phyloP scores from a whole-genome alignment of 192 early-diverging fungal species.

The Umbelopsis isabellina region DNA sequence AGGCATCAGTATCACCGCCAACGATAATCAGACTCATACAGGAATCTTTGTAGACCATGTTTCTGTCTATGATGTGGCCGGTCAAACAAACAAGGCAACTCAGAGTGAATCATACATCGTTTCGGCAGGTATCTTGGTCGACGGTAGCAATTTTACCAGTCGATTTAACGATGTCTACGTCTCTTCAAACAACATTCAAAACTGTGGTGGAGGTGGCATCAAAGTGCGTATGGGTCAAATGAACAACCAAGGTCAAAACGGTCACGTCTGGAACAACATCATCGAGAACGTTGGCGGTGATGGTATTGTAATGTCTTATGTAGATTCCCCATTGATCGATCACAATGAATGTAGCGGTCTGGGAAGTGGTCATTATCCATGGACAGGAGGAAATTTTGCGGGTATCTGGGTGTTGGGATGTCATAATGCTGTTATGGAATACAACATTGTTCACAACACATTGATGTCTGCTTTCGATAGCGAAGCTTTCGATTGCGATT shows the following conservation, averaged over 20 bases:
- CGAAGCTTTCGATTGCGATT: background rate
- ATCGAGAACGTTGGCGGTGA: too few species aligned
- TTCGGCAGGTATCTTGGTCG: background rate
- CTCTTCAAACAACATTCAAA: too few species aligned
- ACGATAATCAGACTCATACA: background rate
- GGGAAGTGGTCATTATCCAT: background rate
- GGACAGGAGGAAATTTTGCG: background rate
- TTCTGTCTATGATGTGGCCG: background rate
- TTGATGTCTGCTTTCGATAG: background rate
- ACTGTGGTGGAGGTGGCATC: too few species aligned
- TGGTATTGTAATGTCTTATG: background rate
- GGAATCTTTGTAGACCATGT: background rate
- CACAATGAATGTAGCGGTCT: background rate
- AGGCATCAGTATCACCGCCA: conserved; percentile 4
- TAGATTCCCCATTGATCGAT: background rate
- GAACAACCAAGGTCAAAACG: too few species aligned
- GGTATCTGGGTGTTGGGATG: background rate
- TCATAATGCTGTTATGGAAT: background rate
- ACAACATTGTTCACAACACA: background rate
- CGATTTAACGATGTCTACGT: background rate
- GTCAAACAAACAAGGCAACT: conserved; percentile 5
- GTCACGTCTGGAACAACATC: too few species aligned
- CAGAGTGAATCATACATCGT: background rate
- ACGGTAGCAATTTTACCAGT: background rate
- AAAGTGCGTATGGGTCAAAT: too few species aligned